Evolutionary conservation across 2,329 filamentous ascomycete genomes (phyloP).

Genomic region (Paramyrothecium roridum): DNA sequence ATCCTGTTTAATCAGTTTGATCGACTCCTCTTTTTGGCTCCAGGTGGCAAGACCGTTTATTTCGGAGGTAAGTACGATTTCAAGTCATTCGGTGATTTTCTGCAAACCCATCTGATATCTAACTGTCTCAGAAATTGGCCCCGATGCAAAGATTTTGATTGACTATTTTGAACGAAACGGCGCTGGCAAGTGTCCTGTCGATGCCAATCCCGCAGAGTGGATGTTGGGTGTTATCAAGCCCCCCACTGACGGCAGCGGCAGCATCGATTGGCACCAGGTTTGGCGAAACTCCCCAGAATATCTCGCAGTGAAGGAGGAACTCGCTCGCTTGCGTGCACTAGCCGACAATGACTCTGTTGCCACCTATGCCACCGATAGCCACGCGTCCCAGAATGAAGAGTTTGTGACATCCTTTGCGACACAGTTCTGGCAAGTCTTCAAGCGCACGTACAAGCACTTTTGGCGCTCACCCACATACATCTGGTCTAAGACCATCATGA

Average conservation of each 20-base stretch:
- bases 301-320: constrained; percentile 17
- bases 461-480: constrained; percentile 52
- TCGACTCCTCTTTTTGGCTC: constrained; percentile 50
- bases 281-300: constrained; percentile 37
- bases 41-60: constrained; percentile 56
- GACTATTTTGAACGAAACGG: constrained; percentile 62
- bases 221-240: constrained; percentile 48
- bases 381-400: constrained; percentile 21
- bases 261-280: constrained; percentile 39
- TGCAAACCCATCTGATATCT: neutral
- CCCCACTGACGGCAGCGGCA: constrained; percentile 9
- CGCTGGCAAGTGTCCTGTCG: constrained; percentile 46
- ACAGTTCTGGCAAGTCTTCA: constrained; percentile 28
- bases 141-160: constrained; percentile 43
- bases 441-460: constrained; percentile 32
- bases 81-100: neutral
- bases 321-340: constrained; percentile 10
- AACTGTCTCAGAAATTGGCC: constrained; percentile 21
- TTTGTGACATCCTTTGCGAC: constrained; percentile 26
- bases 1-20: constrained; percentile 48
- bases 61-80: constrained; percentile 45
- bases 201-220: constrained; percentile 65
- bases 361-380: neutral
- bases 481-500: constrained; percentile 48
- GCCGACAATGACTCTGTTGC: neutral